Evolutionary conservation across 108 stramenopile genomes (phyloP).

Genomic region (Discostella stelligeroides): DNA sequence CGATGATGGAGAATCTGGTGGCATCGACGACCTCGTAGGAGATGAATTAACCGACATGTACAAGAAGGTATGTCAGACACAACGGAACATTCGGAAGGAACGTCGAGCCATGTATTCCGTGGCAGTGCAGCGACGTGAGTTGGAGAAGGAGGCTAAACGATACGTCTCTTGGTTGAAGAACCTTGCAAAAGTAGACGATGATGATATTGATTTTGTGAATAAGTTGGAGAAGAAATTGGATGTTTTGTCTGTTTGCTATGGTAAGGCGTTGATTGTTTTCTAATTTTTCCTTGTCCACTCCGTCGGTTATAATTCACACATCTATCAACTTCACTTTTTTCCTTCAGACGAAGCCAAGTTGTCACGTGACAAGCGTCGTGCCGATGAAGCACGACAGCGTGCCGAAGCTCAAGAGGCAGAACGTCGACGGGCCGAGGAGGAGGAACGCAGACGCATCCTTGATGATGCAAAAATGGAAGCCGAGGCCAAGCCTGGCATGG

Average conservation of each 20-base stretch:
- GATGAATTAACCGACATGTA: conserved; percentile 56
- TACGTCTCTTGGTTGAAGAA: conserved; percentile 76
- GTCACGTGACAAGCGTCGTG: conserved; percentile 55
- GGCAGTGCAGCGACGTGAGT: conserved; percentile 50
- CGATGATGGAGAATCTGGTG: background rate
- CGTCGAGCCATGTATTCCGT: conserved; percentile 61
- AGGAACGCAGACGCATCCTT: conserved; percentile 58
- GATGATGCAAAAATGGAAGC: conserved; percentile 67
- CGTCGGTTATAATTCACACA: background rate
- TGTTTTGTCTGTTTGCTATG: conserved; percentile 54
- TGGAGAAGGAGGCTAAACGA: conserved; percentile 67
- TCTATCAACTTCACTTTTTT: background rate
- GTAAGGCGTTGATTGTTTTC: conserved; percentile 8
- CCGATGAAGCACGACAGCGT: conserved; percentile 33
- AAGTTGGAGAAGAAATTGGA: conserved; percentile 57
- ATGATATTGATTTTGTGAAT: conserved; percentile 67
- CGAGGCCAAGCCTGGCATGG: conserved; percentile 78
- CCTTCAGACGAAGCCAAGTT: conserved; percentile 45
- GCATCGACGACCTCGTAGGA: conserved; percentile 45
- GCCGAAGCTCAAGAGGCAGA: conserved; percentile 44
- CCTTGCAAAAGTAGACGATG: conserved; percentile 69
- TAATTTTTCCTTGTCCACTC: conserved; percentile 1
- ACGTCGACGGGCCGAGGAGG: conserved; percentile 41
- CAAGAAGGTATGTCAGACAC: conserved; percentile 48
- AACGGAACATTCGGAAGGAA: conserved; percentile 44